phyloP scores from a whole-genome alignment of 2,329 filamentous ascomycete species.

The Diatrype stigma region DNA sequence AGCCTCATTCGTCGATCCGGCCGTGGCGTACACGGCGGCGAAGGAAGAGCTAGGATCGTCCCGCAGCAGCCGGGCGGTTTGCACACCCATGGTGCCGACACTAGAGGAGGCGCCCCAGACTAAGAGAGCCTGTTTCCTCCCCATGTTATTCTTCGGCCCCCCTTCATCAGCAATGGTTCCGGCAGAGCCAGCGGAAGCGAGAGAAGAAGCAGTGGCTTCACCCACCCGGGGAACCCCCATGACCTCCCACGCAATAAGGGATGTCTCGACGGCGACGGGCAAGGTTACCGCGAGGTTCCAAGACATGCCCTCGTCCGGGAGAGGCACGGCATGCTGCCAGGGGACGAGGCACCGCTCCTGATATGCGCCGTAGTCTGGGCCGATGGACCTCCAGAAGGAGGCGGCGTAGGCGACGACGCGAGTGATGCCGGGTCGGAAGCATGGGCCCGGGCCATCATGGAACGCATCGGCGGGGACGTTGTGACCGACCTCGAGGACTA shows the following conservation, averaged over 20 bases:
- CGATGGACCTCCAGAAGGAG: conserved; percentile 36
- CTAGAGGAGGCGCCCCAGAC: conserved; percentile 44
- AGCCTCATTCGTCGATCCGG: conserved; percentile 27
- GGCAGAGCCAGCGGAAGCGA: not conserved
- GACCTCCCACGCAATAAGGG: conserved; percentile 34
- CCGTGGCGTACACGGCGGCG: conserved; percentile 38
- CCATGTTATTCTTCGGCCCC: not conserved
- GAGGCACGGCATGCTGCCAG: conserved; percentile 34
- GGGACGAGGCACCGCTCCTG: conserved; percentile 39
- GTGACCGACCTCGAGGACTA: conserved; percentile 38
- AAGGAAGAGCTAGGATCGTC: conserved; percentile 28
- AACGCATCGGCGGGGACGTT: conserved; percentile 26
- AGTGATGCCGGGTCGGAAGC: conserved; percentile 29
- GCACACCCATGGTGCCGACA: conserved; percentile 41
- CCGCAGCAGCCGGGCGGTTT: conserved; percentile 32
- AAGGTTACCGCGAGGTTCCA: conserved; percentile 38
- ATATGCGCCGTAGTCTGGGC: conserved; percentile 43
- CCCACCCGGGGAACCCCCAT: conserved; percentile 28
- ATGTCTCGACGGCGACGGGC: conserved; percentile 33
- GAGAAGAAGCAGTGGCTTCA: conserved; percentile 7
- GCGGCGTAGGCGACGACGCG: conserved; percentile 36
- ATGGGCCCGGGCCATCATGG: conserved; percentile 5
- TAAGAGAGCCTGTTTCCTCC: conserved; percentile 30
- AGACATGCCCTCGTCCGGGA: conserved; percentile 29
- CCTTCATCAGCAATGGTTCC: not conserved